A percentile compares a stretch with the other conserved stretches of the same genome.
phyloP scores from a whole-genome alignment of 2,329 filamentous ascomycete species.

The Aureobasidium sp. region DNA sequence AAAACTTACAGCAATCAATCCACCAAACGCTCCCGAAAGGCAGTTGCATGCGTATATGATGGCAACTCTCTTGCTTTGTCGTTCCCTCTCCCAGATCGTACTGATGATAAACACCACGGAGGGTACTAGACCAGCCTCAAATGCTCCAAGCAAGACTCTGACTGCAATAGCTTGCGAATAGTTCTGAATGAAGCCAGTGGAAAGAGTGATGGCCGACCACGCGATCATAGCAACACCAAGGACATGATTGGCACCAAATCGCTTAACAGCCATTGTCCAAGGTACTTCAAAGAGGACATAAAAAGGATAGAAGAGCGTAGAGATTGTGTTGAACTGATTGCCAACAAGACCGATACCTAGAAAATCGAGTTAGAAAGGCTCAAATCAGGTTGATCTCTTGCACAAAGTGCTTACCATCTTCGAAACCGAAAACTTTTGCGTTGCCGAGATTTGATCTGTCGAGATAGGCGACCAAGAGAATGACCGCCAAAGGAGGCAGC shows the following conservation, averaged over 20 bases:
- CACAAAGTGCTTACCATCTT: conserved; percentile 7
- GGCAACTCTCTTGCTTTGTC: conserved; percentile 26
- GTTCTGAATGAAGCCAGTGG: conserved; percentile 28
- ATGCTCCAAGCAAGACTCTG: conserved; percentile 26
- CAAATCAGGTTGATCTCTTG: too few relatives aligned
- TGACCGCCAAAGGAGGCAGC: conserved; percentile 19
- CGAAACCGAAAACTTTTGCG: conserved; percentile 21
- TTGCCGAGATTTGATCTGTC: conserved; percentile 20
- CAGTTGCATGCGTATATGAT: conserved; percentile 23
- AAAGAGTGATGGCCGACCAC: conserved; percentile 26
- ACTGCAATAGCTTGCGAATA: conserved; percentile 25
- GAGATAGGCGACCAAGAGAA: conserved; percentile 19
- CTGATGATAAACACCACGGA: conserved; percentile 26
- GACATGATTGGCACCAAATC: conserved; percentile 21
- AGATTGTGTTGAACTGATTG: conserved; percentile 21
- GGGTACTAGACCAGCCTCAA: conserved; percentile 27
- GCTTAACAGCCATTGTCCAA: conserved; percentile 23
- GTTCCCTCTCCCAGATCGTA: conserved; percentile 25
- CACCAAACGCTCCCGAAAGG: conserved; percentile 24
- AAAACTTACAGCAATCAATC: conserved; percentile 21
- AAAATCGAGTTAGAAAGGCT: background rate
- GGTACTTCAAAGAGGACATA: conserved; percentile 20
- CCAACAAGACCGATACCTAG: conserved; percentile 18
- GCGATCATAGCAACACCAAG: conserved; percentile 21
- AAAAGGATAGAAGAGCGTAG: conserved; percentile 20